Evolutionary conservation across 2,329 filamentous ascomycete genomes (phyloP), one percentile per base, ranked within the genome.

Genomic region (Cytospora chrysosperma): DNA sequence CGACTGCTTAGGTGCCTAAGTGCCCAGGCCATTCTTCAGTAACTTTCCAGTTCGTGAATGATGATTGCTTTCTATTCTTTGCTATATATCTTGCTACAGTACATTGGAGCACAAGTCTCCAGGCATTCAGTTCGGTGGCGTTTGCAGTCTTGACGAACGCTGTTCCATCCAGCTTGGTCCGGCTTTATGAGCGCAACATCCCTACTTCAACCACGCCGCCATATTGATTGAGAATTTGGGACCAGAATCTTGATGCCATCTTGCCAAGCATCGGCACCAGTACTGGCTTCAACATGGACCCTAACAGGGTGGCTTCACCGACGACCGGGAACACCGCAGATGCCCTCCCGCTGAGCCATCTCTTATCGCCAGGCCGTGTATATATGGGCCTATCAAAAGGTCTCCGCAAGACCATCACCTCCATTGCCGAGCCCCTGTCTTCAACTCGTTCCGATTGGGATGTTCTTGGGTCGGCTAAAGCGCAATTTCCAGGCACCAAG

Each of bases 381-480:
- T 37, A 51, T 19, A 60, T 34, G 13, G 50, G 37, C 1, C 49
- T 54, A 15, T 54, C 50, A 13, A 55, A 47, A 10, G 50, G 50
- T 17, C 30, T 65, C 27, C 56, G 34, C 15, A 60, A 34, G 52
- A 55, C 56, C 13, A 58, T 65, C 47, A 51, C 55, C 30, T 59
- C 58, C 43, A 56, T 63, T 17, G 61, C 61, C 6, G 64, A 65
- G 34, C 64, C 64, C 6, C 26, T 61, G 3, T 63, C 61, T 1
- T 52, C 64, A 15, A 40, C 64, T 19, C 61, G 53, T 17, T 53
- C 43, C 34, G 61, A 63, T 17, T 58, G 58, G 52, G 61, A 59
- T 30, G 27, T 60, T 30, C 37, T 60, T 7, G 64, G 43, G 9
- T 60, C 61, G 8, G 52, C 47, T 1, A 26, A 52, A 1, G 32